These are phyloP conservation scores for Fusarium marasasianum DNA, from an alignment of 2,329 filamentous ascomycete species.

Conservation along the genomic window DNA sequence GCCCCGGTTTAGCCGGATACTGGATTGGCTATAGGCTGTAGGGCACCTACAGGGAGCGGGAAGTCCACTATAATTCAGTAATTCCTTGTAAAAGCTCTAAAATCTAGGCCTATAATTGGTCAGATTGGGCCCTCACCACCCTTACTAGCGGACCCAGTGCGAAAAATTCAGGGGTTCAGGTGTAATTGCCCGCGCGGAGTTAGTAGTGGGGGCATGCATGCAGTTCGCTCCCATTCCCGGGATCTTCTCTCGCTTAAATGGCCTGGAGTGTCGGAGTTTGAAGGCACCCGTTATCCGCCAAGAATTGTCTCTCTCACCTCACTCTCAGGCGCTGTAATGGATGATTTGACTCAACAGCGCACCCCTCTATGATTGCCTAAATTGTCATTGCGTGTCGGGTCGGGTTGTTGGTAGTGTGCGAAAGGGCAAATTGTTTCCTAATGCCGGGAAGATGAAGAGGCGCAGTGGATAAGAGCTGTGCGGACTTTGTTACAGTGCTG, in stretches of 20 bases:
- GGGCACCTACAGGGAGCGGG: no score
- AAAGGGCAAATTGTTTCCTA: background rate
- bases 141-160: no score
- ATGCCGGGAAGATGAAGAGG: background rate
- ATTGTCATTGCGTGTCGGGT: constrained; percentile 21
- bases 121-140: no score
- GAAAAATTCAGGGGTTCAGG: no score
- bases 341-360: background rate
- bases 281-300: constrained; percentile 32
- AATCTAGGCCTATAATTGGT: no score
- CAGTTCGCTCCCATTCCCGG: constrained; percentile 19
- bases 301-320: background rate
- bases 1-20: no score
- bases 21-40: no score
- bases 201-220: constrained; percentile 20
- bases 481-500: constrained; percentile 10
- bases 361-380: constrained; percentile 2
- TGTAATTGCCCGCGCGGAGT: constrained; percentile 3
- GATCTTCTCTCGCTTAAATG: constrained; percentile 23
- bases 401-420: constrained; percentile 37
- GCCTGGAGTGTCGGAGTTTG: constrained; percentile 25
- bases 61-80: no score
- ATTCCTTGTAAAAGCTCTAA: no score
- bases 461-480: constrained; percentile 3
- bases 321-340: background rate